Percentiles rank a stretch among this genome's conserved stretches.
Conservation (phyloP, 495 filamentous ascomycete genomes). For the Aspergillus haitiensis region DNA sequence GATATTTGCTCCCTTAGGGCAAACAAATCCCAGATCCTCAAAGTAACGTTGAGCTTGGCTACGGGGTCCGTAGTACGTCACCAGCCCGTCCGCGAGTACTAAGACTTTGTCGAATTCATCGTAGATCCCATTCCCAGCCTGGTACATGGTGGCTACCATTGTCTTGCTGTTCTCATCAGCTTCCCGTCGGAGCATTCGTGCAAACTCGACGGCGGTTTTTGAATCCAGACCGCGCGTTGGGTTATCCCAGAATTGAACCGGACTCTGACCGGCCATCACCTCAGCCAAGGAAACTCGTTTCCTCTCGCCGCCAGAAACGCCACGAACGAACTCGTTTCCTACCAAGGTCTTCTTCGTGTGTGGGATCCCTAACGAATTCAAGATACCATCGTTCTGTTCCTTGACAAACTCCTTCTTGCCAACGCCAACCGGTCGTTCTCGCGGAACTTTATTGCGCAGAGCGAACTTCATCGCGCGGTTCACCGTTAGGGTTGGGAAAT, state of each 20-base stretch:
- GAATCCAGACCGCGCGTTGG: slow-evolving; percentile 78
- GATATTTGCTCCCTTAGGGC: slow-evolving; percentile 67
- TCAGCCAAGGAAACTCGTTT: slow-evolving; percentile 85
- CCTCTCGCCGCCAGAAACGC: slow-evolving; percentile 79
- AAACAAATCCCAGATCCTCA: slow-evolving; percentile 68
- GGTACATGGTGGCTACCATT: slow-evolving; percentile 76
- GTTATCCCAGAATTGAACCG: slow-evolving; percentile 85
- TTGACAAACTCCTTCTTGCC: slow-evolving; percentile 54
- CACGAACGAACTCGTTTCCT: slow-evolving; percentile 79
- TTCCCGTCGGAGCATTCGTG: slow-evolving; percentile 63
- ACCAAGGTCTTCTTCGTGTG: slow-evolving; percentile 78
- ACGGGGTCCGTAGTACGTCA: slow-evolving; percentile 74
- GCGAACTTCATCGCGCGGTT: slow-evolving; percentile 84
- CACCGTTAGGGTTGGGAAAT: slow-evolving; percentile 78
- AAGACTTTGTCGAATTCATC: slow-evolving; percentile 77
- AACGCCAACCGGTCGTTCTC: slow-evolving; percentile 57
- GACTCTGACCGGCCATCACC: slow-evolving; percentile 62
- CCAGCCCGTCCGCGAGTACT: slow-evolving; percentile 74
- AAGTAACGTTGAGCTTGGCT: slow-evolving; percentile 66
- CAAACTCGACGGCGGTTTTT: slow-evolving; percentile 79
- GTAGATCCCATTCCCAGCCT: slow-evolving; percentile 75
- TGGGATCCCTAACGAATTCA: slow-evolving; percentile 73
- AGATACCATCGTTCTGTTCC: slow-evolving; percentile 70
- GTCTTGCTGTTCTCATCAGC: slow-evolving; percentile 67
- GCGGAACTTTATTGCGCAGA: slow-evolving; percentile 64